Evolutionary conservation across 2,329 filamentous ascomycete species (phyloP).

Genomic region (Trichoderma citrinoviride): DNA sequence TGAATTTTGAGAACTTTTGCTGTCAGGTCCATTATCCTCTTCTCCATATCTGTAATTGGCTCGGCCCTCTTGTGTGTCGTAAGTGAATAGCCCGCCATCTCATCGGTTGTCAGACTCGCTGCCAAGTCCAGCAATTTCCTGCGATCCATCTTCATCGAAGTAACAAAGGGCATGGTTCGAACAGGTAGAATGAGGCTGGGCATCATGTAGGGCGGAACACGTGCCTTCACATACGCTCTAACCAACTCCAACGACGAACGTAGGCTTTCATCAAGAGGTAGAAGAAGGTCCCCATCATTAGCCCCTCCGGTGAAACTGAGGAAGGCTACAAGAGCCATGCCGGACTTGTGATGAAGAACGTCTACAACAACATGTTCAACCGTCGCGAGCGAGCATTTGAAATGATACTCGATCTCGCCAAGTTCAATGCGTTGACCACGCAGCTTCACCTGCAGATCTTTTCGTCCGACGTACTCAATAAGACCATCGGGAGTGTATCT

Average conservation of each 20-base stretch:
- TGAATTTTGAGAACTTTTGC: slow-evolving; percentile 32
- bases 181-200: slow-evolving; percentile 24
- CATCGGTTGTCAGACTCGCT: background rate
- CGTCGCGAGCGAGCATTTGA: background rate
- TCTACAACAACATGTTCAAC: slow-evolving; percentile 16
- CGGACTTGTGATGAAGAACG: background rate
- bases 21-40: slow-evolving; percentile 29
- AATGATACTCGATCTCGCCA: slow-evolving; percentile 16
- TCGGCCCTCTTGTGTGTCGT: background rate
- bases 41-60: slow-evolving; percentile 23
- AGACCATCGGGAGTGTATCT: slow-evolving; percentile 11
- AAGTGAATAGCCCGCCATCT: background rate
- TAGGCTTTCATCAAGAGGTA: background rate
- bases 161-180: slow-evolving; percentile 22
- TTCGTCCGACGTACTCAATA: slow-evolving; percentile 13
- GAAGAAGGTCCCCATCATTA: background rate
- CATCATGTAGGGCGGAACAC: slow-evolving; percentile 26
- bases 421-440: slow-evolving; percentile 19
- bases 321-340: slow-evolving; percentile 7
- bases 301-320: background rate
- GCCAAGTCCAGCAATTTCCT: slow-evolving; percentile 1
- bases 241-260: background rate
- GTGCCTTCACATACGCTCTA: background rate
- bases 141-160: slow-evolving; percentile 22
- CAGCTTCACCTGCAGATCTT: slow-evolving; percentile 18